Conservation (phyloP, 202 grass and related monocot species). For the Hordeum pubiflorum region DNA sequence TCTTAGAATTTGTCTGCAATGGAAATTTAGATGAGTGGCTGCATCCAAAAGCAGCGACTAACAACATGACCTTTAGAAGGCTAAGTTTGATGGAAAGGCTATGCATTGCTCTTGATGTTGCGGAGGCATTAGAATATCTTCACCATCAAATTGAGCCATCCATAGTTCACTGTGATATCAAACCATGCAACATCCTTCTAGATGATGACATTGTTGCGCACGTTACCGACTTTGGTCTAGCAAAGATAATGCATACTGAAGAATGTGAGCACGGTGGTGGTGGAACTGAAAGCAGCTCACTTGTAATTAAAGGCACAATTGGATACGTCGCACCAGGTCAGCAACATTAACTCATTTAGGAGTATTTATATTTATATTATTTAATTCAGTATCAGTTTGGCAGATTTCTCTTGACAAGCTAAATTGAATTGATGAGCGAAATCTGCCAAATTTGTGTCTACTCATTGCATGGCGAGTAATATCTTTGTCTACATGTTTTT, state of each 20-base stretch:
- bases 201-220: slow-evolving; percentile 21
- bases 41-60: background rate
- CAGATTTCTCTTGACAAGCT: background rate
- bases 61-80: background rate
- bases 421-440: background rate
- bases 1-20: too few species aligned
- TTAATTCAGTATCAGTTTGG: background rate
- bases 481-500: background rate
- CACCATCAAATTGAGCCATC: background rate
- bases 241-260: background rate
- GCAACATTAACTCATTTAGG: background rate
- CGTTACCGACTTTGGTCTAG: slow-evolving; percentile 18
- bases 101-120: slow-evolving; percentile 10
- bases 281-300: background rate
- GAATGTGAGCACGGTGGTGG: background rate
- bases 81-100: slow-evolving; percentile 10
- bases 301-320: slow-evolving; percentile 10
- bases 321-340: background rate
- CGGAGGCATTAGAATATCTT: slow-evolving; percentile 30
- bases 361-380: background rate
- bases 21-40: too few species aligned
- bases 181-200: slow-evolving; percentile 30
- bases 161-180: slow-evolving; percentile 30
- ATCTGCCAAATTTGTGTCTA: background rate
- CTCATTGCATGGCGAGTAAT: background rate